Evolutionary conservation across 83 land plant species (phyloP), one percentile per base, ranked within the genome.

Genomic region (Isoetes engelmannii): DNA sequence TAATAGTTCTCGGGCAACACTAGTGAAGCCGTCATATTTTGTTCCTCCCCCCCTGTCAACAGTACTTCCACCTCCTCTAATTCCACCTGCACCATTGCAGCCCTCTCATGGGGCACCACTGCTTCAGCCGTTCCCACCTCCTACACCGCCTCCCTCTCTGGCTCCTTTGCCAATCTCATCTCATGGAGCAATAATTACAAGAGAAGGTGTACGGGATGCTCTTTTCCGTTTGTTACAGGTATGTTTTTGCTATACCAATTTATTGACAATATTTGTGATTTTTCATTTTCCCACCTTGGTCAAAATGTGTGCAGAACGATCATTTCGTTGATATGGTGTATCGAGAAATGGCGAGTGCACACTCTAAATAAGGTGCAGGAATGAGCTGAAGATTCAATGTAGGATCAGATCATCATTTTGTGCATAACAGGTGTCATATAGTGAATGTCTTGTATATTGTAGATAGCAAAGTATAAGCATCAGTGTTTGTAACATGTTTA

Each of bases 111-210:
- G 84, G 2, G 54, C 84, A 48, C 85, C 90, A 54, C 18, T 82
- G 65, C 86, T 82, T 61, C 88, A 82, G 56, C 90, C 88, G 15
- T 85, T 84, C 63, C 90, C 90, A 37, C 90, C 90, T 13, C 88
- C 90, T 0, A 69, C 73, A 44, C 90, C 90, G 62, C 70, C 82
- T 45, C 74, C 78, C 54, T 79, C 79, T 70, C 83, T 82, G 44
- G 57, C 84, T 43, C 83, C 84, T n/a, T 41, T 67, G 4, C 48
- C 80, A 55, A 47, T 62, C 19, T 17, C 45, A 46, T 28, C 57
- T 37, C 63, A 69, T 51, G 74, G 71, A 4, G 57, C 70, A n/a
- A 50, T 70, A 6, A 68, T 78, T 46, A 67, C 72, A 12, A 78
- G 67, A 54, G 81, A 73, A 0, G 81, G 77, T 17, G 72, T 78